Evolutionary conservation across 257 asterid species (phyloP), one percentile per base, ranked within the genome.

Genomic region (Solanum etuberosum): DNA sequence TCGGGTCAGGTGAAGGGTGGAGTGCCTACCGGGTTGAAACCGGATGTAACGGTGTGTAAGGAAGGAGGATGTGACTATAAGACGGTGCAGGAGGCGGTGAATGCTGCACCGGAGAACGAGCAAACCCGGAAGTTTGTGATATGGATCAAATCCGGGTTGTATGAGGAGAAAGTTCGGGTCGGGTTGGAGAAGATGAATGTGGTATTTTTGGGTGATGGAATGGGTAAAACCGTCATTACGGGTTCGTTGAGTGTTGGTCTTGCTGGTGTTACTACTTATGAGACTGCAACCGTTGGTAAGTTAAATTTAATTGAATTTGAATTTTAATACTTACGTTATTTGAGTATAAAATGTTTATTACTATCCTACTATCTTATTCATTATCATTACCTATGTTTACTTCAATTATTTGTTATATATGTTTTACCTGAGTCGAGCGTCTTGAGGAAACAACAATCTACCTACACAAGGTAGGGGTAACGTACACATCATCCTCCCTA

Each of bases 251-350:
- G 86, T 37, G 95, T 91, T n/a, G 95, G 95, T 84, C 86, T 88
- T 65, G 77, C 67, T 32, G 95, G 95, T 1, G 34, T 91, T 38
- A 86, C 94, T 35, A 94, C 98, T n/a, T 92, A 89, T 40, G 87
- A 91, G 46, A 87, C 98, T 25, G 98, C 98, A 14, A 94, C 98
- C 4, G 92, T 94, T 21, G 98, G 98, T 93, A 86, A 86, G 29
- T 80, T 46, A 29, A 37, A 46, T 46, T 46, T 16, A 9, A 78
- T 78, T 42, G 37, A 77, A 25, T 76, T 21, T 12, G 4, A 38
- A 23, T 7, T 76, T 38, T 76, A n/a, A 4, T 42, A 76, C 42
- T 29, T 70, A 16, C 16, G 42, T 70, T 20, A 73, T 76, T 38
- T 3, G 32, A 25, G 1, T 63, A 63, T 10, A 63, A 63, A 11